Percentiles rank a stretch among this genome's conserved stretches.
phyloP scores from a whole-genome alignment of 768 basidiomycete genomes.

The Heimioporus sp. region DNA sequence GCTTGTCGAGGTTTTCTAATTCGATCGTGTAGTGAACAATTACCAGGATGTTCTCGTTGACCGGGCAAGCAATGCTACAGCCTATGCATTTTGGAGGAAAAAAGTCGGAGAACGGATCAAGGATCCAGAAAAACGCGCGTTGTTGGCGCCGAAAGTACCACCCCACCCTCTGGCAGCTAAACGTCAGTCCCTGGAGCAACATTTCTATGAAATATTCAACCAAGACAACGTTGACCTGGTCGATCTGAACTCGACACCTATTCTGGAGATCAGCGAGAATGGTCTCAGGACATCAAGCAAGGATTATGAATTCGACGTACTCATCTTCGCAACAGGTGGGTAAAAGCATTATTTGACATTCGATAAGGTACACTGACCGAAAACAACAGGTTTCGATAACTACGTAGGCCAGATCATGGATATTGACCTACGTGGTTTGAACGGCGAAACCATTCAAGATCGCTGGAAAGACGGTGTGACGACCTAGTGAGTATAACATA shows the following conservation, averaged over 20 bases:
- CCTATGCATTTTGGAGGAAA: slow-evolving; percentile 14
- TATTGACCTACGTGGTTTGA: slow-evolving; percentile 13
- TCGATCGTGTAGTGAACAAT: background rate
- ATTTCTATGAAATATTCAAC: slow-evolving; percentile 12
- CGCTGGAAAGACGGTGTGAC: slow-evolving; percentile 12
- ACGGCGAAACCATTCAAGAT: slow-evolving; percentile 10
- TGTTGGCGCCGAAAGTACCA: slow-evolving; percentile 13
- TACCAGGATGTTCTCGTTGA: slow-evolving; percentile 1
- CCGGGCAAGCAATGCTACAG: background rate
- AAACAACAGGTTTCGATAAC: slow-evolving; percentile 10
- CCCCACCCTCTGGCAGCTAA: slow-evolving; percentile 10
- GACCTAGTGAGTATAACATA: slow-evolving; percentile 10
- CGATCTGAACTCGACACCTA: slow-evolving; percentile 3
- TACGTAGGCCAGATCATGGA: background rate
- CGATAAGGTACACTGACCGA: too few relatives aligned
- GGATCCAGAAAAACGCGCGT: slow-evolving; percentile 7
- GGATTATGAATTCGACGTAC: slow-evolving; percentile 11
- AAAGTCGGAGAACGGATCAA: slow-evolving; percentile 13
- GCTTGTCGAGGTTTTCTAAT: background rate
- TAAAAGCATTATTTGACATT: background rate
- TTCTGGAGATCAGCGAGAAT: slow-evolving; percentile 6
- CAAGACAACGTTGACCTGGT: slow-evolving; percentile 18
- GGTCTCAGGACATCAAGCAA: slow-evolving; percentile 7
- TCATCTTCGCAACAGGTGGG: slow-evolving; percentile 17
- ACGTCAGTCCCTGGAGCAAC: slow-evolving; percentile 7